Evolutionary conservation across 805 yeast species (phyloP), one percentile per base, ranked within the genome.

Genomic region (Wickerhamomyces sydowiorum): DNA sequence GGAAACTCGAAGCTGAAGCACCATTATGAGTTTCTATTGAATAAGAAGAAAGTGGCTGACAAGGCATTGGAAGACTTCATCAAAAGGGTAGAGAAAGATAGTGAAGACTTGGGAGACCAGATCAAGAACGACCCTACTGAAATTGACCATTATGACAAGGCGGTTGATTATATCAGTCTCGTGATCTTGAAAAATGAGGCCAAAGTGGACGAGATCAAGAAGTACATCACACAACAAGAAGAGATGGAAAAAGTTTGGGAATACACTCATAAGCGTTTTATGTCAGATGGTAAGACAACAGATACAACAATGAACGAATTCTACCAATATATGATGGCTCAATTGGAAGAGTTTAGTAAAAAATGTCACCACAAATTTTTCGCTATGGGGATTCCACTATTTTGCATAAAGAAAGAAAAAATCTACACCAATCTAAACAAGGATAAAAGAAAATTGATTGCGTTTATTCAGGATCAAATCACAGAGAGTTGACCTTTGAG

Each of bases 321-420:
- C 15, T 22, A 35, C 12, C 15, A 17, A 6, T 23, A 20, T 17
- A 23, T 23, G 10, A 15, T 20, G 24, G 35, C 12, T 1, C 33
- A 41, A 18, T 18, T 49, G 36, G 48, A 42, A 23, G 14, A 27
- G 20, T 41, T 36, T 21, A n/a, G 38, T 12, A 18, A 25, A 19
- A 32, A 35, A n/a, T 31, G 41, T 13, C 42, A 31, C 22, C 21
- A 7, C 15, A 23, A 14, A 20, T 41, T 49, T 5, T 15, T 19
- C 9, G 37, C 21, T 7, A 28, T 45, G 7, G 21, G 39, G 7
- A 29, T 45, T 1, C 51, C 51, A 1, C 29, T 50, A 12, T 31
- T 50, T 25, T 37, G 39, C 13, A 37, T 37, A 8, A 27, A 21
- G 20, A 19, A 20, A 13, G 17, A 28, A 7, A 15, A 15, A 20